Evolutionary conservation across 108 stramenopile species (phyloP), one percentile per base, ranked within the genome.

Genomic region (Pseudonitzschia pungens): DNA sequence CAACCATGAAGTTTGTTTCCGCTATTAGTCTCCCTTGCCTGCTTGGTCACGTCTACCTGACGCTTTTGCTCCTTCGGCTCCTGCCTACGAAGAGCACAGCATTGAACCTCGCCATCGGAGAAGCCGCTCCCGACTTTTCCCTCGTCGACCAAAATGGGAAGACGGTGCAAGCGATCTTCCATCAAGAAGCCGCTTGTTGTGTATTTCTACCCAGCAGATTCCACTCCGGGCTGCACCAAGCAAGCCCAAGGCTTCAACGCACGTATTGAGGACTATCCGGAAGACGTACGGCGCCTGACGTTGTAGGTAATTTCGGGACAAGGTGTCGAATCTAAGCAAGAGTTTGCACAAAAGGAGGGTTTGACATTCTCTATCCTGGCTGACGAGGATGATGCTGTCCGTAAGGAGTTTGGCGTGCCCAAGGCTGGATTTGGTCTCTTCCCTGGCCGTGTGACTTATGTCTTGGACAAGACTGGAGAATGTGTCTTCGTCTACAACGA

Each of bases 251-350:
- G 65, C 5, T 92, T 92, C 69, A 86, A 92, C 51, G 74, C 80
- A n/a, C 73, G 79, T 33, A 84, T 92, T 50, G 69, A 87, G 42
- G 68, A 71, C 29, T n/a, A 90, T 92, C 57, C 85, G 91, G n/a
- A 88, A 89, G 70, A 72, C 71, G 24, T 92, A 78, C 73, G 86
- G 86, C 71, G 89, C 91, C 0, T n/a, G 91, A 92, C 20, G 81
- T 92, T 21, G 91, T 92, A 26, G 91, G 91, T n/a, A 51, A 89
- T 92, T 51, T 85, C 83, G 14, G 91, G 91, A 69, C 91, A 92
- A 53, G 89, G 77, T 50, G 87, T 83, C 14, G 87, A 78, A 57
- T 90, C 89, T 24, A 92, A 92, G 77, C 86, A 89, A 69, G 81
- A 81, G 57, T 92, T 92, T 70, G 91, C 91, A 20, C n/a, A 73